Evolutionary conservation across 1,284 basidiomycete genomes (phyloP), one percentile per base, ranked within the genome.

Genomic region (Sporisorium iseilematis-ciliati): DNA sequence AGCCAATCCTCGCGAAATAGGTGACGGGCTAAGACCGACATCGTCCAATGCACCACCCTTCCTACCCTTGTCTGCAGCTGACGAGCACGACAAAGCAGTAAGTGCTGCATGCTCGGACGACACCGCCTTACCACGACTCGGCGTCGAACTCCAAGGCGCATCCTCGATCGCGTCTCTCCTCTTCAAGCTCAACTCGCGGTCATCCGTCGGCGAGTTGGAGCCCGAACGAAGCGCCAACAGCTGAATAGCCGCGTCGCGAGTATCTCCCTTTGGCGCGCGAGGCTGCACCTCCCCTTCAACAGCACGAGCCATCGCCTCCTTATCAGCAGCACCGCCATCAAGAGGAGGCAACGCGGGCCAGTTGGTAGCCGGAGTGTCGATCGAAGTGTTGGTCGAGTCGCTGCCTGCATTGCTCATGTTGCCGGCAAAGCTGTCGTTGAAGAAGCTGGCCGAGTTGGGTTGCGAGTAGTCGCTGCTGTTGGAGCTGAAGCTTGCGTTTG

Each of bases 401-500:
- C 66, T 75, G 41, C 66, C 66, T 2, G 72, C 52, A 20, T 65
- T 69, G 66, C 66, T 65, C 49, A 56, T 65, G 58, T 65, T 68
- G 42, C 51, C 72, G 21, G 51, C 62, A 43, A 69, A 75, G 66
- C 66, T 75, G 52, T 75, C 72, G 29, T 75, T 49, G 63, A 75
- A 65, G 63, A 75, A 75, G 59, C 63, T 65, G 40, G 66, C 72
- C 25, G 72, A 75, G 40, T 52, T 52, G 20, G 72, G 72, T 50
- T 75, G 72, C 41, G 72, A 75, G 45, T 69, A 56, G 18, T 75
- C 72, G 63, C 62, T 65, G 66, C 66, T 75, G 63, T 45, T 69
- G 48, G 51, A 57, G 63, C 66, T 75, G 56, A 65, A 63, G 63
- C 72, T 75, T 25, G 68, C 66, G 38, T 75, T 75, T 23, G 62